phyloP scores from a whole-genome alignment of 179 eudicot genomes.

The Gypsophila paniculata region DNA sequence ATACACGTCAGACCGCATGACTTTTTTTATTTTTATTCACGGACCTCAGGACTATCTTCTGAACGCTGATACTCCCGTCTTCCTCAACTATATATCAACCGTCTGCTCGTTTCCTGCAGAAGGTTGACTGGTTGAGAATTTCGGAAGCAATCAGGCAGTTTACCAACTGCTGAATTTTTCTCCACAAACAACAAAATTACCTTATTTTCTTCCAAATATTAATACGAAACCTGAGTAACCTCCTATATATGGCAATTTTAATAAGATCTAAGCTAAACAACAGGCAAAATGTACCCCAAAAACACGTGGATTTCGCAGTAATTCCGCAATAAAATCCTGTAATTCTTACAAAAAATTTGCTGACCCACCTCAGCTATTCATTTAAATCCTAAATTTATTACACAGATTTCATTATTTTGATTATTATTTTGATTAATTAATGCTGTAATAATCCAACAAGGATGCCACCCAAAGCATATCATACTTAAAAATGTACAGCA shows the following conservation, averaged over 20 bases:
- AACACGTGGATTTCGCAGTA: constrained; percentile 9
- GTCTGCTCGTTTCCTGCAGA: constrained; percentile 28
- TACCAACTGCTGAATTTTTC: constrained; percentile 32
- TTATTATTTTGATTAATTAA: constrained; percentile 8
- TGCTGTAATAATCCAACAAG: constrained; percentile 13
- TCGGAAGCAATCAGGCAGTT: constrained; percentile 34
- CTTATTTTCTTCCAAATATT: constrained; percentile 25
- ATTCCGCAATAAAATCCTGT: constrained; percentile 11
- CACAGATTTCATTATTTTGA: constrained; percentile 8
- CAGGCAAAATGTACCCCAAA: constrained; percentile 5
- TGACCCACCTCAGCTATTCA: constrained; percentile 25
- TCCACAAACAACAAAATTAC: constrained; percentile 33
- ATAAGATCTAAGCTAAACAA: constrained; percentile 7
- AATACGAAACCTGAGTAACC: constrained; percentile 24
- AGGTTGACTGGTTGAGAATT: constrained; percentile 28
- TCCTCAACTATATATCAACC: constrained; percentile 24
- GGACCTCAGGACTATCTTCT: constrained; percentile 25
- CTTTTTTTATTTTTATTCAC: constrained; percentile 30
- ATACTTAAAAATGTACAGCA: constrained; percentile 14
- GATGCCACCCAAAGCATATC: constrained; percentile 3
- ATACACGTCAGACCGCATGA: constrained; percentile 29
- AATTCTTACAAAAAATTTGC: constrained; percentile 8
- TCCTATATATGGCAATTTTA: constrained; percentile 22
- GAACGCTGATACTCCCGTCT: constrained; percentile 23
- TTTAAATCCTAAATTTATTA: constrained; percentile 6